Evolutionary conservation across 306 rosid genomes (phyloP), one percentile per base, ranked within the genome.

Genomic region (Macrotyloma uniflorum): DNA sequence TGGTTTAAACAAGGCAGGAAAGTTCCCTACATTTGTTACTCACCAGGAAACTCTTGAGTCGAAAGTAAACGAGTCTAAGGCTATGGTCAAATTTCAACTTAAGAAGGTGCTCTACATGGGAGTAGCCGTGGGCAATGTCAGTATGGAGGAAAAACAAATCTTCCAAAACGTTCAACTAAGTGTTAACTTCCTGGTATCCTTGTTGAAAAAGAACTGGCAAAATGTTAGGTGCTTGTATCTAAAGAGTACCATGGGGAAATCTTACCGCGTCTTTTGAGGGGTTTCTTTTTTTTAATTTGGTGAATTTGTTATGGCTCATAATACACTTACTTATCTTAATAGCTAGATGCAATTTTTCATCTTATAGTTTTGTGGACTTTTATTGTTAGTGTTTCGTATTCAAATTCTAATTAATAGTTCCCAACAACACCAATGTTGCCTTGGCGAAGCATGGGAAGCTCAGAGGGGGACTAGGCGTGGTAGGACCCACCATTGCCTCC

Each of bases 1-100:
- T 61, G 96, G 98, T 79, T 96, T 93, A 63, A 93, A 93, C 87
- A 81, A 94, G 83, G 93, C 96, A 91, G 98, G 97, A 0, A 93
- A 93, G 82, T 93, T 93, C 70, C 97, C 98, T 18, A 87, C 95
- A 6, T 87, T 91, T 73, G 97, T 91, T 26, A 72, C 87, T 36
- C 98, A 93, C 74, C 97, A 93, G 75, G 98, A 93, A 74, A 84
- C 98, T 7, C 88, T 93, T 0, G 97, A 91, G 75, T 87, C 90
- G 5, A 93, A 93, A 77, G 93, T 93, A 4, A 82, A 93, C 9
- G 83, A 79, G 78, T 23, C 83, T 0, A 79, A 79, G 16, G 83
- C 83, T 14, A 79, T 79, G 83, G 83, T 79, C 23, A 79, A 79
- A 9, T 79, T 79, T 50, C 83, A 79, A 67, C 78, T 79, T 0